Evolutionary conservation across 1,139 yeast genomes (phyloP).

Genomic region (Suhomyces kunorum): DNA sequence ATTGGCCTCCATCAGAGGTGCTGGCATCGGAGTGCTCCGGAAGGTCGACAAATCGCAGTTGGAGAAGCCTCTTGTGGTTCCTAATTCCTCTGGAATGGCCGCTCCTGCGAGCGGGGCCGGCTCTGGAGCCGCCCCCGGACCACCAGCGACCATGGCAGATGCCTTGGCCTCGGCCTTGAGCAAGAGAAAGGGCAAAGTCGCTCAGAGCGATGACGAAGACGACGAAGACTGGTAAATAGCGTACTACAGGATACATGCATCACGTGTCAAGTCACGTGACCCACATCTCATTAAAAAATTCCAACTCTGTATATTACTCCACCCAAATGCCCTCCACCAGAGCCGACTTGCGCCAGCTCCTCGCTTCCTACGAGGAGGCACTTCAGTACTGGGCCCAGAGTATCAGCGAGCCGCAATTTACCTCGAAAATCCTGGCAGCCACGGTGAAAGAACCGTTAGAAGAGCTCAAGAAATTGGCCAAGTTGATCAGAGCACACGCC

Average conservation of each 20-base stretch:
- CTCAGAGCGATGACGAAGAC: slow-evolving; percentile 82
- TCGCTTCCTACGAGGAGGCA: slow-evolving; percentile 39
- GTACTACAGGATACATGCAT: neutral
- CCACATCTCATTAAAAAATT: slow-evolving; percentile 4
- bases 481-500: slow-evolving; percentile 70
- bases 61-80: slow-evolving; percentile 71
- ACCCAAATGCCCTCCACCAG: slow-evolving; percentile 14
- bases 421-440: slow-evolving; percentile 31
- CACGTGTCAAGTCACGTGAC: slow-evolving; percentile 3
- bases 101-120: slow-evolving; percentile 38
- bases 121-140: slow-evolving; percentile 42
- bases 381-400: slow-evolving; percentile 33
- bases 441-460: slow-evolving; percentile 47
- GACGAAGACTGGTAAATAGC: slow-evolving; percentile 63
- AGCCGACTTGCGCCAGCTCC: slow-evolving; percentile 28
- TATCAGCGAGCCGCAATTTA: slow-evolving; percentile 14
- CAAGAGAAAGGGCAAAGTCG: slow-evolving; percentile 78
- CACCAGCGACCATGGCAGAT: slow-evolving; percentile 71
- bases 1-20: slow-evolving; percentile 79
- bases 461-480: slow-evolving; percentile 60
- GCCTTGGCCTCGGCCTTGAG: slow-evolving; percentile 86
- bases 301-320: neutral
- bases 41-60: slow-evolving; percentile 82
- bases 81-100: slow-evolving; percentile 68
- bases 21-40: slow-evolving; percentile 66